These are phyloP conservation scores for Flaveria sonorensis DNA, from an alignment of 129 eudicot species.

Conservation along the genomic window DNA sequence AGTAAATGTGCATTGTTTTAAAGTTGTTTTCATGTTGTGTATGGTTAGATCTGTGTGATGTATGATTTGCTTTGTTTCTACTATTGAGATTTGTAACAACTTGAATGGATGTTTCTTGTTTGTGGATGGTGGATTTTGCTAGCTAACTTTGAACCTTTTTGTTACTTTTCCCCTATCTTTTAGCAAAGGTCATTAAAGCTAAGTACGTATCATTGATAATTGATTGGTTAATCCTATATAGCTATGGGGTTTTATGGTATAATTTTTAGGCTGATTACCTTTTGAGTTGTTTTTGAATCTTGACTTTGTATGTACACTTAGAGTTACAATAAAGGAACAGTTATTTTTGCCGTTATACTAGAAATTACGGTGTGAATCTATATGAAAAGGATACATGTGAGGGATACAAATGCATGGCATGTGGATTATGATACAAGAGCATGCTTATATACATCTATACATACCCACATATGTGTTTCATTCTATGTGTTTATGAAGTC, in stretches of 20 bases:
- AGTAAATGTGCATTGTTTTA: constrained; percentile 27
- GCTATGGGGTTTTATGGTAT: constrained; percentile 3
- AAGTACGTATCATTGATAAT: background rate
- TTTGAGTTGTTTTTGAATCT: constrained; percentile 9
- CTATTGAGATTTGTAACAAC: constrained; percentile 4
- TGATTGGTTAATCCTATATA: constrained; percentile 8
- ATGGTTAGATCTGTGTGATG: constrained; percentile 35
- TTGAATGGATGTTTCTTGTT: constrained; percentile 5
- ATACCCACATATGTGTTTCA: background rate
- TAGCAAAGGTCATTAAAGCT: constrained; percentile 16
- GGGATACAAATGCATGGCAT: constrained; percentile 15
- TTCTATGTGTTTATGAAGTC: background rate
- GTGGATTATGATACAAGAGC: constrained; percentile 1
- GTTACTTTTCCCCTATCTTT: background rate
- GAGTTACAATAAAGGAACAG: background rate
- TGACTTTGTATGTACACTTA: constrained; percentile 5
- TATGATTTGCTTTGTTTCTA: constrained; percentile 18
- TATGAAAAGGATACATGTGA: constrained; percentile 13
- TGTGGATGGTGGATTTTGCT: no score
- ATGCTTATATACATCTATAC: background rate
- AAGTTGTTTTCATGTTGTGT: background rate
- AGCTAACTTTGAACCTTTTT: no score
- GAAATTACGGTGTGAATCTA: constrained; percentile 15
- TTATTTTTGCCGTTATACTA: background rate
- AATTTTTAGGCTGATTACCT: constrained; percentile 3